Conservation (phyloP, 192 early-diverging fungal genomes). For the Backusella sp. region DNA sequence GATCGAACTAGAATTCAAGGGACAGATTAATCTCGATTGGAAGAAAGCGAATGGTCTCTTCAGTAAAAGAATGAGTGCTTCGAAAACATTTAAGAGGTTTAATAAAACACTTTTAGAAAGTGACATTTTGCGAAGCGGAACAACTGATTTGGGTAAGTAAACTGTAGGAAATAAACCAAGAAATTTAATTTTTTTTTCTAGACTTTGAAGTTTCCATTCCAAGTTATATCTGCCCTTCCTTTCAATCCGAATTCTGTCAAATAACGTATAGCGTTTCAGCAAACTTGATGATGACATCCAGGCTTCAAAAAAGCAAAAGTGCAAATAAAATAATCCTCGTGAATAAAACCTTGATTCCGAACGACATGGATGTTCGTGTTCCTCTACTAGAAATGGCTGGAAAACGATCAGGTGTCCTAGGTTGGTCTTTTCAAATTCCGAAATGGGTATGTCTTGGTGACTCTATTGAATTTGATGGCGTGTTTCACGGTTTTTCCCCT, state of each 20-base stretch:
- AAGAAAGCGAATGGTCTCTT: constrained; percentile 19
- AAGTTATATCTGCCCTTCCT: constrained; percentile 25
- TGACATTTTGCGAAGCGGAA: constrained; percentile 25
- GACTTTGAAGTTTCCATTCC: constrained; percentile 35
- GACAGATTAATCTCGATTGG: constrained; percentile 23
- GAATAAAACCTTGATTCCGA: constrained; percentile 30
- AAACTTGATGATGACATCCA: constrained; percentile 19
- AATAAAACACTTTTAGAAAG: constrained; percentile 24
- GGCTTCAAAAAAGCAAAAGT: constrained; percentile 20
- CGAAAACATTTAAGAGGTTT: constrained; percentile 19
- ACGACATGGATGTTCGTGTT: constrained; percentile 30
- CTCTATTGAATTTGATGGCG: constrained; percentile 26
- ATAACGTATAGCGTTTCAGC: constrained; percentile 23
- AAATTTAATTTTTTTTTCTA: not conserved
- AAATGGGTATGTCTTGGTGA: constrained; percentile 24
- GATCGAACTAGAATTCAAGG: constrained; percentile 33
- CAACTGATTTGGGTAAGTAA: constrained; percentile 24
- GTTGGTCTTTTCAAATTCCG: constrained; percentile 33
- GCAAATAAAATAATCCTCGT: constrained; percentile 6
- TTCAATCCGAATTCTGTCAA: constrained; percentile 18
- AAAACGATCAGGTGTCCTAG: constrained; percentile 14
- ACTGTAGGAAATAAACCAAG: not conserved
- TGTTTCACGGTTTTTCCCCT: not conserved
- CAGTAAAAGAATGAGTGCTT: constrained; percentile 20
- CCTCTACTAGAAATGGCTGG: constrained; percentile 23